phyloP scores from a whole-genome alignment of 306 rosid genomes.

The Psophocarpus tetragonolobus region DNA sequence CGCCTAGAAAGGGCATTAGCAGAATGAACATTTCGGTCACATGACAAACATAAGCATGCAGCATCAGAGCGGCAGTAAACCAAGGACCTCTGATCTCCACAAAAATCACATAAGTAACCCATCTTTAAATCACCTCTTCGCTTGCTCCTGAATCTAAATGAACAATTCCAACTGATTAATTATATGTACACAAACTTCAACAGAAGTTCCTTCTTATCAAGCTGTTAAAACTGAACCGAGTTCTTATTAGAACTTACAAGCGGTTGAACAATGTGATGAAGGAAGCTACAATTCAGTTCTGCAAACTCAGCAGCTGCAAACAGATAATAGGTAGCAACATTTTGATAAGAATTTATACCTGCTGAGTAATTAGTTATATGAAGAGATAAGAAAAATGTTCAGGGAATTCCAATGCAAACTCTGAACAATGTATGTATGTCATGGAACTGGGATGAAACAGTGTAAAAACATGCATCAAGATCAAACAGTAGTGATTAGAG shows the following conservation, averaged over 20 bases:
- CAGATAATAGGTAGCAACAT: conserved; percentile 13
- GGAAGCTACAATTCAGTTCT: conserved; percentile 34
- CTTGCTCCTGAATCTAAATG: conserved; percentile 35
- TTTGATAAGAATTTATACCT: conserved; percentile 1
- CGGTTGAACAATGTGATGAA: conserved; percentile 29
- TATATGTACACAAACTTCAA: conserved; percentile 13
- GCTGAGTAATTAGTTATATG: not conserved
- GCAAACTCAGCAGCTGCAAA: conserved; percentile 35
- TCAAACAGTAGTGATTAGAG: not conserved
- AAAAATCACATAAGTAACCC: conserved; percentile 91
- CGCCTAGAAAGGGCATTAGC: conserved; percentile 95
- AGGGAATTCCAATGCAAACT: conserved; percentile 5
- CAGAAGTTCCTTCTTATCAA: conserved; percentile 29
- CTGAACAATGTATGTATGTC: conserved; percentile 6
- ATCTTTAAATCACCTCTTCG: conserved; percentile 45
- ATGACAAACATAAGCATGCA: conserved; percentile 89
- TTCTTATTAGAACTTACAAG: conserved; percentile 23
- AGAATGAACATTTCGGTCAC: conserved; percentile 94
- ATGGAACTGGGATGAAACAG: conserved; percentile 18
- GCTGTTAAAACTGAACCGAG: conserved; percentile 8
- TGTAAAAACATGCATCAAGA: not conserved
- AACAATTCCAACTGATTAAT: conserved; percentile 37
- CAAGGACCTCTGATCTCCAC: conserved; percentile 84
- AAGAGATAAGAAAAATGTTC: not conserved
- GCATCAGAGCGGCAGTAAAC: conserved; percentile 95